Evolutionary conservation across 805 yeast genomes (phyloP).

Genomic region (Metschnikowia gelsemii): DNA sequence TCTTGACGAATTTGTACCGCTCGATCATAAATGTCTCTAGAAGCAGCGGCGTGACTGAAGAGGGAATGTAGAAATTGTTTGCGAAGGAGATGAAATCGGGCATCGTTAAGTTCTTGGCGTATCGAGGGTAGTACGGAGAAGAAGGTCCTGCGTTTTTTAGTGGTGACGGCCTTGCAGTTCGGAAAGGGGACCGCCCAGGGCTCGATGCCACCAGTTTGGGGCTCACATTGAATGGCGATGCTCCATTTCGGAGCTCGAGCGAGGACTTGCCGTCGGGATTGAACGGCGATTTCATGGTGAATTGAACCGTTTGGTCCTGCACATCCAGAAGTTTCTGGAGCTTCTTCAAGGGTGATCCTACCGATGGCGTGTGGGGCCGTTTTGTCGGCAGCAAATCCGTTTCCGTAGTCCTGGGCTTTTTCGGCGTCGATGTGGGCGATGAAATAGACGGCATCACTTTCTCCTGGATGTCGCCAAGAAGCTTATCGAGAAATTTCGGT

Average conservation of each 20-base stretch:
- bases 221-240: slow-evolving; percentile 16
- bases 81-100: slow-evolving; percentile 48
- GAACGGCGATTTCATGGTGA: slow-evolving; percentile 15
- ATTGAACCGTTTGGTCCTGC: slow-evolving; percentile 1
- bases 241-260: slow-evolving; percentile 6
- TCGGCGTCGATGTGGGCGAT: slow-evolving; percentile 23
- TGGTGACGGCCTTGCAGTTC: slow-evolving; percentile 10
- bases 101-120: slow-evolving; percentile 26
- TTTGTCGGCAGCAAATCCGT: slow-evolving; percentile 18
- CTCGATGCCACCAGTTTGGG: not conserved
- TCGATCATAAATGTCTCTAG: slow-evolving; percentile 51
- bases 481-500: slow-evolving; percentile 38
- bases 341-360: slow-evolving; percentile 39
- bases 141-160: slow-evolving; percentile 6
- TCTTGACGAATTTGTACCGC: slow-evolving; percentile 49
- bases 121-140: slow-evolving; percentile 15
- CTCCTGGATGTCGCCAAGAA: slow-evolving; percentile 47
- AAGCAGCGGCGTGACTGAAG: slow-evolving; percentile 48
- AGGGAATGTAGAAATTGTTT: slow-evolving; percentile 63
- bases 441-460: slow-evolving; percentile 33
- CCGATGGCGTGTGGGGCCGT: slow-evolving; percentile 31
- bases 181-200: slow-evolving; percentile 23
- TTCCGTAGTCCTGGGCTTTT: slow-evolving; percentile 19
- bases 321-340: slow-evolving; percentile 27
- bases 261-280: slow-evolving; percentile 9